phyloP scores from a whole-genome alignment of 1,139 yeast genomes.

The Scheffersomyces parashehatae region DNA sequence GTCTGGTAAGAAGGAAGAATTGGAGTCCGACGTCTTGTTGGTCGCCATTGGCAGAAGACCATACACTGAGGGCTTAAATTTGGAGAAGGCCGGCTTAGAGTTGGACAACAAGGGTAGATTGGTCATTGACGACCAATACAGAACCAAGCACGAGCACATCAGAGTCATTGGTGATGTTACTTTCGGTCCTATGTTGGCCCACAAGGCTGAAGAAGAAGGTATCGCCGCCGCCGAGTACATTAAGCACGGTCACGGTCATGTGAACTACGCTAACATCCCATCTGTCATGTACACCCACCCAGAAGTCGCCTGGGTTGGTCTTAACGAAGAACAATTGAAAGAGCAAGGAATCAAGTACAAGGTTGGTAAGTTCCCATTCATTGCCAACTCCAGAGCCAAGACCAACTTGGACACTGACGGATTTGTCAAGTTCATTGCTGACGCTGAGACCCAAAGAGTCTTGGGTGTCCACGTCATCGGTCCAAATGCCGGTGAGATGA shows the following conservation, averaged over 20 bases:
- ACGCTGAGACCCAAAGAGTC: slow-evolving; percentile 95
- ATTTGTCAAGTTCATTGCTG: slow-evolving; percentile 91
- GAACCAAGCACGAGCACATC: slow-evolving; percentile 89
- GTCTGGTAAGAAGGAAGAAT: slow-evolving; percentile 72
- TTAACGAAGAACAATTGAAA: slow-evolving; percentile 92
- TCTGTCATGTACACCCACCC: slow-evolving; percentile 99
- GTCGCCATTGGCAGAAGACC: slow-evolving; percentile 99
- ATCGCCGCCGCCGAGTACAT: slow-evolving; percentile 97
- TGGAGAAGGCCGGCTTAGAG: slow-evolving; percentile 87
- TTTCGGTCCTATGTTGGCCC: slow-evolving; percentile 99
- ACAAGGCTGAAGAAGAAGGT: slow-evolving; percentile 99
- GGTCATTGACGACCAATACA: slow-evolving; percentile 91
- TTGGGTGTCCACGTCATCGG: slow-evolving; percentile 98
- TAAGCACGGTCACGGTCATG: slow-evolving; percentile 94
- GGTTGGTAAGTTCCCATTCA: slow-evolving; percentile 96
- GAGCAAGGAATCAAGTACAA: slow-evolving; percentile 90
- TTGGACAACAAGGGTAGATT: slow-evolving; percentile 89
- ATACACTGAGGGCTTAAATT: slow-evolving; percentile 84
- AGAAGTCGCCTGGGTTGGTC: slow-evolving; percentile 99
- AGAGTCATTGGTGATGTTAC: slow-evolving; percentile 98
- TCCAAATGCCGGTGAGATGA: slow-evolving; percentile 99
- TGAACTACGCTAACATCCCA: slow-evolving; percentile 96
- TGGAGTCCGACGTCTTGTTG: slow-evolving; percentile 89
- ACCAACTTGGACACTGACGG: slow-evolving; percentile 97
- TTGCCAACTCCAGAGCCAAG: slow-evolving; percentile 99